Evolutionary conservation across 1,139 yeast species (phyloP).

Genomic region (Debaryomyces fabryi): DNA sequence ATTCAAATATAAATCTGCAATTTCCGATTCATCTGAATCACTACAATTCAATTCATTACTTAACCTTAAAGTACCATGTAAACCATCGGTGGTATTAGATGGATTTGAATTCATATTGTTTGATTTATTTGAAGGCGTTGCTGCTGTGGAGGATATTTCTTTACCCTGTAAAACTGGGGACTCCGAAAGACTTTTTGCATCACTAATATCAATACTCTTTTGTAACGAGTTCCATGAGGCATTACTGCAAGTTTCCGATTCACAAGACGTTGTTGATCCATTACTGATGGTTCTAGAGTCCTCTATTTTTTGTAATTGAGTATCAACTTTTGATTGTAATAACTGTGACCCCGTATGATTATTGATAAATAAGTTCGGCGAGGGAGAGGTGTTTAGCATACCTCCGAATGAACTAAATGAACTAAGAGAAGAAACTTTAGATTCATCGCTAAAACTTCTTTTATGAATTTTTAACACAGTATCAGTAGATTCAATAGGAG

Average conservation of each 20-base stretch:
- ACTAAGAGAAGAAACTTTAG: conserved; percentile 41
- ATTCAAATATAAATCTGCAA: conserved; percentile 1
- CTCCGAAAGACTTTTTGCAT: conserved; percentile 6
- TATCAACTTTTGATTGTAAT: background rate
- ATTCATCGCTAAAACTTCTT: conserved; percentile 42
- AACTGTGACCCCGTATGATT: background rate
- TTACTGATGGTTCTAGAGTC: background rate
- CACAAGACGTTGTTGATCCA: conserved; percentile 2
- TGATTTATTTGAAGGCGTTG: background rate
- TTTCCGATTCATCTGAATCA: background rate
- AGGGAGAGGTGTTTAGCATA: conserved; percentile 23
- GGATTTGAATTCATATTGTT: background rate
- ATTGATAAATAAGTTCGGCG: background rate
- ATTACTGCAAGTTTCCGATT: conserved; percentile 10
- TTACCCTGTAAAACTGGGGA: background rate
- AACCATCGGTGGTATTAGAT: too few species aligned
- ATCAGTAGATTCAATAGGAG: conserved; percentile 13
- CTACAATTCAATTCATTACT: background rate
- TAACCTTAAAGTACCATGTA: background rate
- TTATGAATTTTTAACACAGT: conserved; percentile 24
- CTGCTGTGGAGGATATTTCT: background rate
- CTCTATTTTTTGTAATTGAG: background rate
- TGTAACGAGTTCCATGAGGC: conserved; percentile 42
- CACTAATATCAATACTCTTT: conserved; percentile 34
- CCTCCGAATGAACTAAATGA: conserved; percentile 43